Conservation (phyloP, 441 rosid genomes). For the Erysimum cheiri region DNA sequence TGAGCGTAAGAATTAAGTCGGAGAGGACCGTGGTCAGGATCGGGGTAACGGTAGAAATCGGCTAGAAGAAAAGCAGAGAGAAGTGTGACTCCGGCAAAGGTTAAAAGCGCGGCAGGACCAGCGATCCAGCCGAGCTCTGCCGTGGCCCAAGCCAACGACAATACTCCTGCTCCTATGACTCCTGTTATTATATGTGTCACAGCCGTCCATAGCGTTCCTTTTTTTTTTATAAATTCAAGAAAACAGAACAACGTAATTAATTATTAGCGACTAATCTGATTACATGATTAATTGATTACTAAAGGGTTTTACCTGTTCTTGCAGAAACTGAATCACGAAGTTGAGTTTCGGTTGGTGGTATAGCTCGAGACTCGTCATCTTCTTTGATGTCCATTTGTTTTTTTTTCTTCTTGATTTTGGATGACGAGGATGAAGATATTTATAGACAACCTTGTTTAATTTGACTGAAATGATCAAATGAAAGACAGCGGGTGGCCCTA, state of each 20-base stretch:
- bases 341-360: conserved; percentile 20
- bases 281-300: neutral
- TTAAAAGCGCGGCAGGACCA: conserved; percentile 54
- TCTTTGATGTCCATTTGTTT: conserved; percentile 26
- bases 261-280: neutral
- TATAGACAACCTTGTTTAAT: too few relatives aligned
- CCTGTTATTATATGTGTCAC: conserved; percentile 72
- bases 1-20: conserved; percentile 53
- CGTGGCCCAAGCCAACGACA: conserved; percentile 73
- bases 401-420: neutral
- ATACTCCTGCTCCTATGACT: conserved; percentile 77
- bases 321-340: conserved; percentile 30
- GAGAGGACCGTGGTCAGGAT: conserved; percentile 56
- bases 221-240: neutral
- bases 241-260: neutral
- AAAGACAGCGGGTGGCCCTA: neutral
- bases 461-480: too few relatives aligned
- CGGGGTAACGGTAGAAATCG: conserved; percentile 64
- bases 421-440: neutral
- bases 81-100: conserved; percentile 56
- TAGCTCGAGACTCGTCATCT: conserved; percentile 10
- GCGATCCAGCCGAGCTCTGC: conserved; percentile 78
- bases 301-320: conserved; percentile 30
- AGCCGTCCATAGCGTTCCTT: conserved; percentile 69
- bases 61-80: conserved; percentile 56